Evolutionary conservation across 2,329 filamentous ascomycete species (phyloP).

Genomic region (Ophiocordyceps sinensis): DNA sequence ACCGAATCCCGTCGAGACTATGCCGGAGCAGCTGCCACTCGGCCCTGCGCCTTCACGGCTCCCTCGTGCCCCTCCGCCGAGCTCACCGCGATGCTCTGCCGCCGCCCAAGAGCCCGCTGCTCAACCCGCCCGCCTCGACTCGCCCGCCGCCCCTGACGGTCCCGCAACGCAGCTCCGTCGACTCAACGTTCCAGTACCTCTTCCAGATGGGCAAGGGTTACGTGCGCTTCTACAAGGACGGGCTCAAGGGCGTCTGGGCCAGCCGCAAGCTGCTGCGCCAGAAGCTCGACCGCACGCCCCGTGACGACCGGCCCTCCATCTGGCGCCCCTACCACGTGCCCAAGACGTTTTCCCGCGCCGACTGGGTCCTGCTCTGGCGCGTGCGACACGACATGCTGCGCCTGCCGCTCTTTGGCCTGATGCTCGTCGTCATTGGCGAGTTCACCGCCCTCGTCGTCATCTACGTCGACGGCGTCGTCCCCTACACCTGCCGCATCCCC

Average conservation of each 20-base stretch:
- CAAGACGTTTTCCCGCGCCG: slow-evolving; percentile 38
- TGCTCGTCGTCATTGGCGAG: slow-evolving; percentile 71
- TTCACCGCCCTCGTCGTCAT: slow-evolving; percentile 71
- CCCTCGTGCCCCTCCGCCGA: not conserved
- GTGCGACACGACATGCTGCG: slow-evolving; percentile 60
- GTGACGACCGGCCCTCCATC: slow-evolving; percentile 36
- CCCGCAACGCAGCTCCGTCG: slow-evolving; percentile 33
- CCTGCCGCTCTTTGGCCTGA: slow-evolving; percentile 61
- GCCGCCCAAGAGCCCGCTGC: slow-evolving; percentile 16
- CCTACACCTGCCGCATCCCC: slow-evolving; percentile 72
- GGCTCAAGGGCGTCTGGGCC: slow-evolving; percentile 56
- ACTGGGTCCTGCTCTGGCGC: slow-evolving; percentile 57
- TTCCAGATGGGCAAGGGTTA: slow-evolving; percentile 60
- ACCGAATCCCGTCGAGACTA: too few relatives aligned
- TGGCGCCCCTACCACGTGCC: slow-evolving; percentile 18
- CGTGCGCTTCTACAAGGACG: slow-evolving; percentile 73
- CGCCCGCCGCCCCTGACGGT: slow-evolving; percentile 55
- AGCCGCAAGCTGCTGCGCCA: slow-evolving; percentile 44
- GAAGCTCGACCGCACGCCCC: slow-evolving; percentile 27
- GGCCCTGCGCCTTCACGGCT: not conserved
- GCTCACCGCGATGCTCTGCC: slow-evolving; percentile 1
- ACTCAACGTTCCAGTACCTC: slow-evolving; percentile 29
- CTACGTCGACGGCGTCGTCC: slow-evolving; percentile 55
- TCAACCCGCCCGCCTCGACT: slow-evolving; percentile 63
- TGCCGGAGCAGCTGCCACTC: not conserved